Conservation (phyloP, 352 stramenopile species). For the Globisporangium parvum region DNA sequence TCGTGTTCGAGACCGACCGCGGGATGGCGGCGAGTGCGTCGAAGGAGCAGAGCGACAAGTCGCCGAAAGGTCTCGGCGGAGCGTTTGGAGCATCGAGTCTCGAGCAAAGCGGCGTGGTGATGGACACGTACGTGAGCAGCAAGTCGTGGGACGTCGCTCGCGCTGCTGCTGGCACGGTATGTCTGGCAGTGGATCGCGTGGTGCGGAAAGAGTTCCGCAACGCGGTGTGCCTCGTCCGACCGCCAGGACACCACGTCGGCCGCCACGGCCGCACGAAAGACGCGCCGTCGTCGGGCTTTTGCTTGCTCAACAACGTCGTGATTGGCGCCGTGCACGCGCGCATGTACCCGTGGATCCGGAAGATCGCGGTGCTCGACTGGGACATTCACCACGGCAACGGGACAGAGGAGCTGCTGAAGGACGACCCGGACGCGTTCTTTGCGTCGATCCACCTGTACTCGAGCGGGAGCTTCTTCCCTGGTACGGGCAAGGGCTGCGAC, state of each 20-base stretch:
- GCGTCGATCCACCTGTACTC: slow-evolving; percentile 80
- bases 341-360: slow-evolving; percentile 86
- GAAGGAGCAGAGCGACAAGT: slow-evolving; percentile 32
- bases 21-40: slow-evolving; percentile 42
- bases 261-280: slow-evolving; percentile 65
- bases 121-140: slow-evolving; percentile 85
- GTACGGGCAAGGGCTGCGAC: slow-evolving; percentile 57
- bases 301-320: slow-evolving; percentile 98
- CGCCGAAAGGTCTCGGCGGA: slow-evolving; percentile 40
- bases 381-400: slow-evolving; percentile 99
- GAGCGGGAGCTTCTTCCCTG: slow-evolving; percentile 68
- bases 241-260: slow-evolving; percentile 91
- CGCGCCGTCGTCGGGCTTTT: slow-evolving; percentile 91
- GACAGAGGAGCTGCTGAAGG: slow-evolving; percentile 89
- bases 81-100: slow-evolving; percentile 67
- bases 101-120: slow-evolving; percentile 52
- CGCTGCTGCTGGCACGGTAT: slow-evolving; percentile 73
- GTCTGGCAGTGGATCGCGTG: slow-evolving; percentile 74
- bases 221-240: slow-evolving; percentile 84
- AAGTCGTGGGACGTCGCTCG: slow-evolving; percentile 82
- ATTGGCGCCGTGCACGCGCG: slow-evolving; percentile 97
- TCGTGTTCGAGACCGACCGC: slow-evolving; percentile 79
- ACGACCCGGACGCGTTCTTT: slow-evolving; percentile 81
- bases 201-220: slow-evolving; percentile 75
- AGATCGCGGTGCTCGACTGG: slow-evolving; percentile 97